phyloP scores from a whole-genome alignment of 2,329 filamentous ascomycete genomes.

The Monilinia fructigena region DNA sequence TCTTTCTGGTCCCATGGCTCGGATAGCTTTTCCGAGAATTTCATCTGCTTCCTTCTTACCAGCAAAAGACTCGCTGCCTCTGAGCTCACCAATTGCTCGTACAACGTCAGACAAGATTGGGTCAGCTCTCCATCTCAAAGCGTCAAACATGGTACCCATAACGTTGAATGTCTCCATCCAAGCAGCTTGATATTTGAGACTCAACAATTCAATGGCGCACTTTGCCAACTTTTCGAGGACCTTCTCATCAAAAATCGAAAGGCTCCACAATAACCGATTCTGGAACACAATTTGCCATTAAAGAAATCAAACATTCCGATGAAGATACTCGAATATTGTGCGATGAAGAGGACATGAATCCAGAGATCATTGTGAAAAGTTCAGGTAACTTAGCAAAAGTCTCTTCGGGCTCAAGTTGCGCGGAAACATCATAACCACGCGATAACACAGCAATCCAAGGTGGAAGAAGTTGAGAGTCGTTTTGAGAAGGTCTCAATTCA shows the following conservation, averaged over 20 bases:
- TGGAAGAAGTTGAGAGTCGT: conserved; percentile 90
- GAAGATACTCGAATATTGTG: conserved; percentile 93
- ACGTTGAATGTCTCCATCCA: conserved; percentile 95
- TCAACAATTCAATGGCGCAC: conserved; percentile 71
- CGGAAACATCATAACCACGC: conserved; percentile 88
- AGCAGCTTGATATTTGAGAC: conserved; percentile 87
- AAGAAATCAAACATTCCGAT: conserved; percentile 91
- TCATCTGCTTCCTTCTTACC: conserved; percentile 94
- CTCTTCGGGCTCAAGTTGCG: conserved; percentile 83
- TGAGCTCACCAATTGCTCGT: conserved; percentile 79
- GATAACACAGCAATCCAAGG: conserved; percentile 97
- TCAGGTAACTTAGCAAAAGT: conserved; percentile 88
- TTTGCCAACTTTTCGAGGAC: conserved; percentile 77
- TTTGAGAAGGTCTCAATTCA: conserved; percentile 85
- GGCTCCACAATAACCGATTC: conserved; percentile 80
- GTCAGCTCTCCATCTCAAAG: conserved; percentile 78
- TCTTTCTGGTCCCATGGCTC: conserved; percentile 83
- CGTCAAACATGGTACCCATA: conserved; percentile 81
- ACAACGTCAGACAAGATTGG: conserved; percentile 75
- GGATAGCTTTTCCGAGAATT: conserved; percentile 82
- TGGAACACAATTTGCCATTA: conserved; percentile 87
- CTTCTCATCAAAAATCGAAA: conserved; percentile 92
- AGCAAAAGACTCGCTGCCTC: conserved; percentile 81
- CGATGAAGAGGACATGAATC: conserved; percentile 81
- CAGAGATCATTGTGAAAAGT: conserved; percentile 75